phyloP scores from a whole-genome alignment of 2,329 filamentous ascomycete species.

The Beauveria bassiana region DNA sequence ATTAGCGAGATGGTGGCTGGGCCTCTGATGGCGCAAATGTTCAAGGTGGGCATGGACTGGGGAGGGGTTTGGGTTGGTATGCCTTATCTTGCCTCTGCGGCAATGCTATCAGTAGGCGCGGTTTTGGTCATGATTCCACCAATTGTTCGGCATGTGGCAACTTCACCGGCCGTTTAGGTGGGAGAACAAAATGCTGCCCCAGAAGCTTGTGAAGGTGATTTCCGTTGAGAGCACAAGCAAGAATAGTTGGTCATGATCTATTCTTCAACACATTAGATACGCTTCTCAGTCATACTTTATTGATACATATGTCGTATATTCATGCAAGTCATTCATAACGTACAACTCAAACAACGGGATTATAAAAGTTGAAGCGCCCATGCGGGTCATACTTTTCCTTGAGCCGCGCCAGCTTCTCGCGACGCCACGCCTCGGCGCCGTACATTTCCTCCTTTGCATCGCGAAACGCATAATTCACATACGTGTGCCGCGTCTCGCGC shows the following conservation, averaged over 20 bases:
- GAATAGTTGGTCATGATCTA: no score
- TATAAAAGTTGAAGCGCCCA: constrained; percentile 8
- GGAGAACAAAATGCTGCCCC: no score
- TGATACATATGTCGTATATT: no score
- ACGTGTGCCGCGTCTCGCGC: constrained; percentile 25
- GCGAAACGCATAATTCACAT: constrained; percentile 42
- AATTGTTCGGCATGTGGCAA: neutral
- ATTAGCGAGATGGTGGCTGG: constrained; percentile 4
- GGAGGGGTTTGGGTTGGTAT: neutral
- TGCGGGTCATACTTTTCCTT: constrained; percentile 39
- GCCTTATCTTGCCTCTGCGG: neutral
- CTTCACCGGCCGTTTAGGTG: no score
- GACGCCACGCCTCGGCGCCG: constrained; percentile 38
- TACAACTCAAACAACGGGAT: neutral
- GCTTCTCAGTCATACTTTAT: no score
- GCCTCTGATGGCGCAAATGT: neutral
- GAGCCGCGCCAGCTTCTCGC: constrained; percentile 32
- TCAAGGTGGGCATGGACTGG: constrained; percentile 1
- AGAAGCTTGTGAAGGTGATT: no score
- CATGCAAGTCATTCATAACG: neutral
- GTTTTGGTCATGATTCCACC: neutral
- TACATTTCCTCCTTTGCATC: constrained; percentile 32
- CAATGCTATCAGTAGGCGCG: neutral
- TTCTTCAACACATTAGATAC: no score
- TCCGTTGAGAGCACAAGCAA: no score